Evolutionary conservation across 140 eudicot genomes (phyloP), one percentile per base, ranked within the genome.

Genomic region (Stevia rebaudiana): DNA sequence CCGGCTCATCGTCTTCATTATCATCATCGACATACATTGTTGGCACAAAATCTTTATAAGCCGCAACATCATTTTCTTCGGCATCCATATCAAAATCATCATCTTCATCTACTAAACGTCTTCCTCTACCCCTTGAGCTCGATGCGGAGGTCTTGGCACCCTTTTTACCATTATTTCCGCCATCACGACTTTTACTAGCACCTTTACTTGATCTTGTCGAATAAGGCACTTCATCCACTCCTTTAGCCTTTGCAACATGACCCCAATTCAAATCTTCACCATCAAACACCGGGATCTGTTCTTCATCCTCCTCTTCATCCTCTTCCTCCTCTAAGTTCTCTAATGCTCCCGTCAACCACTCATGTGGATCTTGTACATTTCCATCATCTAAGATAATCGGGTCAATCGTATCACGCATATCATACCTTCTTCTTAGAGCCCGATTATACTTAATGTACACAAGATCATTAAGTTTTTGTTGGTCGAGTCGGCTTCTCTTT

Each of bases 331-430:
- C n/a, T n/a, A 3, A 2, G 2, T 28, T 4, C 2, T 28, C 4
- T 28, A 28, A 28, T 2, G 33, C 61, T 3, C 11, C 39, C 4
- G n/a, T 25, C 11, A 55, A 55, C 61, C 61, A 55, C 19, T 55
- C 22, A 55, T 55, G 11, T 1, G 19, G 39, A 24, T 55, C 61
- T 23, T 23, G 11, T 4, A 56, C 11, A 18, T 18, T 48, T 18
- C n/a, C 13, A 7, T 56, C 63, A 56, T 25, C 63, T 30, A 56
- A 30, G 19, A 30, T 15, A 56, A 56, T 56, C 41, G 24, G 42
- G 63, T 30, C 42, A 56, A 56, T 56, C 12, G 12, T 28, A 56
- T 56, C 42, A 56, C 63, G 24, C 41, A 25, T 25, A 30, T 56
- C 43, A 31, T 25, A 56, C 11, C 42, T 25, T 30, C 42, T 13